Evolutionary conservation across 345 rosid genomes (phyloP).

Genomic region (Mallotus nudiflorus): DNA sequence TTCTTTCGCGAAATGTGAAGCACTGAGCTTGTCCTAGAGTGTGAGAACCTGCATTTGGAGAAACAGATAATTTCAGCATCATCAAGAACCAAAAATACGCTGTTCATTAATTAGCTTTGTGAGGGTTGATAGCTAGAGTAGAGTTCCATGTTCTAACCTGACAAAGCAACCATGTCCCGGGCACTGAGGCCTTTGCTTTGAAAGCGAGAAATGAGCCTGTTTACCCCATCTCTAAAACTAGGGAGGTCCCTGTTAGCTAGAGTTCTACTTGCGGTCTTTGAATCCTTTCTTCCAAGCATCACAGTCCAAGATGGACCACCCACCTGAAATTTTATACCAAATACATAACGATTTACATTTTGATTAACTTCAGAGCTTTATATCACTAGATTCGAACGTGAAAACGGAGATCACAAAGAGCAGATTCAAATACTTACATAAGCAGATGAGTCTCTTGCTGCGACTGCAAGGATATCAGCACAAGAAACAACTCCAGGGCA

Average conservation of each 20-base stretch:
- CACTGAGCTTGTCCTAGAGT: constrained; percentile 18
- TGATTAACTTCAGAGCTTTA: too few species aligned
- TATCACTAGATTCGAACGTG: too few species aligned
- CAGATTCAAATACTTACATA: not conserved
- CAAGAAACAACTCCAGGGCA: not conserved
- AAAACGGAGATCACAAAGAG: too few species aligned
- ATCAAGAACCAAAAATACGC: not conserved
- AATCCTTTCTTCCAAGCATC: not conserved
- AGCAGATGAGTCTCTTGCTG: not conserved
- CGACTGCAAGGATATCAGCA: not conserved
- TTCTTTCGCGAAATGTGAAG: constrained; percentile 10
- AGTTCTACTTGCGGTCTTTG: not conserved
- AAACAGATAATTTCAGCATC: not conserved
- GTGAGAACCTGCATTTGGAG: constrained; percentile 4
- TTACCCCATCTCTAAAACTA: not conserved
- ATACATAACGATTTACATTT: too few species aligned
- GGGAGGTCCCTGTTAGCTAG: not conserved
- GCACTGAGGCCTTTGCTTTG: not conserved
- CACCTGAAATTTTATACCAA: too few species aligned
- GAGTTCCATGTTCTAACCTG: not conserved
- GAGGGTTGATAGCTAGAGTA: too few species aligned
- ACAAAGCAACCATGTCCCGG: not conserved
- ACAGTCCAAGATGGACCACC: too few species aligned
- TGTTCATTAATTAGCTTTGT: too few species aligned
- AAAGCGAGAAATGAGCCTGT: not conserved